Evolutionary conservation across 305 asterid genomes (phyloP).

Genomic region (Fraxinus paxiana): DNA sequence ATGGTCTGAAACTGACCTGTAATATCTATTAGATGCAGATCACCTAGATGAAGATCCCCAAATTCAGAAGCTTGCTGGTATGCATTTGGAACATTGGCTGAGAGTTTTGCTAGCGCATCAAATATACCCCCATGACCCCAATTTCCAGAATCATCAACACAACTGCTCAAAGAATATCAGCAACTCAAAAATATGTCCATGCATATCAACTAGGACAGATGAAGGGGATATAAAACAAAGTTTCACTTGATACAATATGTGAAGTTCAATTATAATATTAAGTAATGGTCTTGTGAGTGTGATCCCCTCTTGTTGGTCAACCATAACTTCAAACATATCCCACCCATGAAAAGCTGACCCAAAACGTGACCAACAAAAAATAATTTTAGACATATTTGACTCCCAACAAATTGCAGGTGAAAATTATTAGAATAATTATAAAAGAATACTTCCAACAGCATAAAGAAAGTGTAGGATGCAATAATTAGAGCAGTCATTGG

Average conservation of each 20-base stretch:
- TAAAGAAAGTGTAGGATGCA: not conserved
- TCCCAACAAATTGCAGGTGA: conserved; percentile 5
- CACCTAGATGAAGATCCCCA: conserved; percentile 86
- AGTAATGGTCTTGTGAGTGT: not conserved
- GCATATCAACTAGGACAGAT: conserved; percentile 5
- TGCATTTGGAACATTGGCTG: conserved; percentile 56
- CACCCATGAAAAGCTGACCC: not conserved
- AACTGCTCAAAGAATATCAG: conserved; percentile 47
- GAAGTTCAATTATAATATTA: not conserved
- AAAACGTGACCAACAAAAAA: not conserved
- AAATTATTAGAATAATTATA: not conserved
- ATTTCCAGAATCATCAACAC: conserved; percentile 88
- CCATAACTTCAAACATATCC: not conserved
- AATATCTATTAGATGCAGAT: conserved; percentile 71
- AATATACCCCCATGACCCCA: conserved; percentile 97
- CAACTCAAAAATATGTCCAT: conserved; percentile 16
- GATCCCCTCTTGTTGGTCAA: not conserved
- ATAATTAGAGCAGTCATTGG: not conserved
- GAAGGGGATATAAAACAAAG: conserved; percentile 9
- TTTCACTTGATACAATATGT: conserved; percentile 11
- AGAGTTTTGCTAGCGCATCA: conserved; percentile 70
- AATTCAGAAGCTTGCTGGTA: conserved; percentile 78
- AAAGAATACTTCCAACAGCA: not conserved
- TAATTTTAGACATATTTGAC: not conserved
- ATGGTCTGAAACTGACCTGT: conserved; percentile 47